phyloP scores from a whole-genome alignment of 331 rosid genomes.

The Pyracantha coccinea region DNA sequence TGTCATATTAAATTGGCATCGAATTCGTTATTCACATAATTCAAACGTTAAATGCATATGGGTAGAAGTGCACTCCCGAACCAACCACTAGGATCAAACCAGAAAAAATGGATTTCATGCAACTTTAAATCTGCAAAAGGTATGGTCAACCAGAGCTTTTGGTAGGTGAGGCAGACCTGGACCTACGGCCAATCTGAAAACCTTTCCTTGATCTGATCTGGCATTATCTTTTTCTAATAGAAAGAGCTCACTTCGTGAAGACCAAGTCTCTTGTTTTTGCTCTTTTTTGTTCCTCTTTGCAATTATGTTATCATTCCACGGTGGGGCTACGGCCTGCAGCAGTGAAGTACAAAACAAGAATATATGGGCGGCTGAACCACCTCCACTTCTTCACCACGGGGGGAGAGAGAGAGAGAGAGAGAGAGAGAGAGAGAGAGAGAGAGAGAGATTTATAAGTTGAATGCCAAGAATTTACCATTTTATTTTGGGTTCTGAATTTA shows the following conservation, averaged over 20 bases:
- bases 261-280: not conserved
- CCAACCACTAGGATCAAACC: not conserved
- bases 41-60: too few relatives aligned
- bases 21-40: too few relatives aligned
- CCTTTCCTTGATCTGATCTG: not conserved
- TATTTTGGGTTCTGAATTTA: constrained; percentile 2
- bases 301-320: not conserved
- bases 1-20: too few relatives aligned
- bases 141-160: not conserved
- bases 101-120: not conserved
- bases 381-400: not conserved
- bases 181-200: not conserved
- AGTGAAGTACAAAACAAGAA: not conserved
- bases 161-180: not conserved
- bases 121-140: not conserved
- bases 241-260: not conserved
- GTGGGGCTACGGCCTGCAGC: not conserved
- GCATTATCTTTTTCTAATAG: not conserved
- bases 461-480: not conserved
- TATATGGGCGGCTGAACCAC: constrained; percentile 4
- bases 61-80: too few relatives aligned
- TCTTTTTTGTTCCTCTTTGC: not conserved
- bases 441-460: not conserved
- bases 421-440: not conserved
- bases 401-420: too few relatives aligned